Evolutionary conservation across 768 basidiomycete species (phyloP).

Genomic region (Calocera viscosa): DNA sequence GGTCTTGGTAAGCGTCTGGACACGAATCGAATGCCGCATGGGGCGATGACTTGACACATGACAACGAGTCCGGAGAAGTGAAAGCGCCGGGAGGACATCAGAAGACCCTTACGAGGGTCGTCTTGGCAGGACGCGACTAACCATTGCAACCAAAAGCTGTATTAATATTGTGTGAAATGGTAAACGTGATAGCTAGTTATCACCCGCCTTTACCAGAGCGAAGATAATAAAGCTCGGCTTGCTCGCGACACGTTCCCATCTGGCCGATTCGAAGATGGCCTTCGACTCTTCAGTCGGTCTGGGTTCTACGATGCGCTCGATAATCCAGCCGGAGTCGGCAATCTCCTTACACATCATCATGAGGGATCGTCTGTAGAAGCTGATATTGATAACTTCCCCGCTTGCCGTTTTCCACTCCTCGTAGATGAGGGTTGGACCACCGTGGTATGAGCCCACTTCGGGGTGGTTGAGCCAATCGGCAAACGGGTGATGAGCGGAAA

Average conservation of each 20-base stretch:
- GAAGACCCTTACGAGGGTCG: no score
- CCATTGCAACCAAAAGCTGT: no score
- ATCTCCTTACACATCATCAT: not conserved
- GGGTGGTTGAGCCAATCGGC: conserved; percentile 3
- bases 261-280: not conserved
- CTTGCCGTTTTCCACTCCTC: not conserved
- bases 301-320: conserved; percentile 5
- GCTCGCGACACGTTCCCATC: not conserved
- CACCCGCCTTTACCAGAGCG: not conserved
- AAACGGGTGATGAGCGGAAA: not conserved
- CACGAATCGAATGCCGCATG: no score
- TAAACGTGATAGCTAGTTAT: not conserved
- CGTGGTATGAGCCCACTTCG: not conserved
- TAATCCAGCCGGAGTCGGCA: not conserved
- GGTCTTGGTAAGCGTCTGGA: no score
- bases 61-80: no score
- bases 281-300: not conserved
- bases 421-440: not conserved
- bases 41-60: no score
- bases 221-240: conserved; percentile 7
- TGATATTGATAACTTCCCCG: not conserved
- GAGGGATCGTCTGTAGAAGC: not conserved
- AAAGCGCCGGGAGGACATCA: no score
- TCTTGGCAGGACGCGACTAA: no score
- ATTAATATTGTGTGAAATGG: no score